Evolutionary conservation across 306 rosid genomes (phyloP), one percentile per base, ranked within the genome.

Genomic region (Neltuma alba): DNA sequence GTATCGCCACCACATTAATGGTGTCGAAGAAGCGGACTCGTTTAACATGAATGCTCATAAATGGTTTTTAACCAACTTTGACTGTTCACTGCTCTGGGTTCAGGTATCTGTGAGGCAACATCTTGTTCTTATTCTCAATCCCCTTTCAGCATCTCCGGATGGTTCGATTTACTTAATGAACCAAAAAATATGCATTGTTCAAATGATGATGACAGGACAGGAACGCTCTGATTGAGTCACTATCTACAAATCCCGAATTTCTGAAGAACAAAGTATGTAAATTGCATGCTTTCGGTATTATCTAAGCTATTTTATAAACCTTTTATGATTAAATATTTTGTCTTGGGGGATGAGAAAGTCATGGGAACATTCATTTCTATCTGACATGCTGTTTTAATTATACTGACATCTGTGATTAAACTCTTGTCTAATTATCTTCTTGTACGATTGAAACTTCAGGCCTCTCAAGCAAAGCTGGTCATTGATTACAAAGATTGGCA

Each of bases 401-500:
- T 78, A 28, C 23, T 62, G 31, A 34, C 40, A 57, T 18, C 34
- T 61, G 74, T 21, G 74, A 62, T 44, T 37, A 30, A 61, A 33
- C 55, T 77, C 36, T 75, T 34, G 71, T 70, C 68, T 80, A 76
- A 76, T 30, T 30, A 7, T 73, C 69, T 73, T 34, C 65, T 60
- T 61, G 33, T 83, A 54, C 66, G 28, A 45, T 76, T 81, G 83
- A 81, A 76, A 33, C 83, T 89, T 50, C 87, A 92, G 99, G 95
- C 94, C 72, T 88, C 99, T 81, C 79, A 91, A 84, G 89, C 78
- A 80, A 89, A 86, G 86, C 13, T 62, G 85, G 95, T 92, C 76
- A 88, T 94, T 84, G 99, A 94, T 85, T 94, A 91, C 86, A 94
- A 91, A 89, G 99, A 94, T 76, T 92, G 94, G 99, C 97, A 94